Evolutionary conservation across 257 asterid species (phyloP).

Genomic region (Coffea eugenioides): DNA sequence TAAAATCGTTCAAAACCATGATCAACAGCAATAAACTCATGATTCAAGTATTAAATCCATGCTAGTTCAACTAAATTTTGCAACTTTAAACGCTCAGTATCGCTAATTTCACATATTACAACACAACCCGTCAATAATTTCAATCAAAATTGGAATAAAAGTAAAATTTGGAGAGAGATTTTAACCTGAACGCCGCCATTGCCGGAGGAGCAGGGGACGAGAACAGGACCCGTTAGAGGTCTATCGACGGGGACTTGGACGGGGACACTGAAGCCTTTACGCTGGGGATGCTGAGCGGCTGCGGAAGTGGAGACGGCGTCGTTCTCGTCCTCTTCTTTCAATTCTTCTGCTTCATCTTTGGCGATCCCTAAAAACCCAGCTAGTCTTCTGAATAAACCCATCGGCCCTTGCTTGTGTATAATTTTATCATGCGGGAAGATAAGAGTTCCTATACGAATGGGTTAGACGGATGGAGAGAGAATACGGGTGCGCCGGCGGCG

Average conservation of each 20-base stretch:
- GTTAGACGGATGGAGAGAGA: not conserved
- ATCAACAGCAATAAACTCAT: not conserved
- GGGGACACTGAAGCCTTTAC: conserved; percentile 79
- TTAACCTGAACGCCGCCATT: conserved; percentile 87
- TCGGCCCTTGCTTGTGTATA: conserved; percentile 12
- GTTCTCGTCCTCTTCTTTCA: conserved; percentile 30
- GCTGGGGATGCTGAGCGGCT: conserved; percentile 46
- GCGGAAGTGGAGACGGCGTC: conserved; percentile 26
- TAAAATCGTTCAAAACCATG: not conserved
- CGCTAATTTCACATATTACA: not conserved
- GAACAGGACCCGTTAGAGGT: conserved; percentile 40
- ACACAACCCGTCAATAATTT: not conserved
- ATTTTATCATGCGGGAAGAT: too few species aligned
- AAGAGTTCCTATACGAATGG: not conserved
- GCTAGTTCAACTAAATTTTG: not conserved
- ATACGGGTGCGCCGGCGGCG: conserved; percentile 1
- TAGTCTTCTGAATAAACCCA: conserved; percentile 59
- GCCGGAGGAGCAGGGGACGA: conserved; percentile 58
- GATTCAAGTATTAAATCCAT: not conserved
- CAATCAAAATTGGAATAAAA: not conserved
- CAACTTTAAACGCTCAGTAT: not conserved
- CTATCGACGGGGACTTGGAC: conserved; percentile 63
- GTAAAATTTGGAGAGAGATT: not conserved
- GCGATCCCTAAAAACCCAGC: conserved; percentile 58
- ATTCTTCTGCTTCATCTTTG: conserved; percentile 49